Evolutionary conservation across 257 asterid genomes (phyloP).

Genomic region (Scutellaria baicalensis): DNA sequence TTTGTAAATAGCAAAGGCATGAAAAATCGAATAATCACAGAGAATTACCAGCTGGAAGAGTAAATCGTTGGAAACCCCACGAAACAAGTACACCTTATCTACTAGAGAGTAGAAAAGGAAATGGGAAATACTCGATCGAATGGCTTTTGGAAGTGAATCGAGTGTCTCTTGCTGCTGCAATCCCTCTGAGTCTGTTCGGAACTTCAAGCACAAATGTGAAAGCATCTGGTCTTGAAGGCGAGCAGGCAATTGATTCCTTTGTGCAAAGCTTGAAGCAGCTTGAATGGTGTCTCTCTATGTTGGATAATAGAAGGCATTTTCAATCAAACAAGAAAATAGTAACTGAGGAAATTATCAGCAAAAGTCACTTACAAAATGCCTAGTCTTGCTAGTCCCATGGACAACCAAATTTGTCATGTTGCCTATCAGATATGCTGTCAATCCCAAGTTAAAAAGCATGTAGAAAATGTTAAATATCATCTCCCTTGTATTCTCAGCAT

Average conservation of each 20-base stretch:
- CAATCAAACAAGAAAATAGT: neutral
- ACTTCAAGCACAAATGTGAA: conserved; percentile 58
- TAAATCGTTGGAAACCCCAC: conserved; percentile 52
- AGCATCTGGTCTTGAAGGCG: conserved; percentile 62
- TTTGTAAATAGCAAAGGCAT: neutral
- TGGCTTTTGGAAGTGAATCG: conserved; percentile 58
- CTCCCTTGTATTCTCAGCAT: conserved; percentile 76
- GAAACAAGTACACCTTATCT: conserved; percentile 55
- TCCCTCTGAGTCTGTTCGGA: conserved; percentile 53
- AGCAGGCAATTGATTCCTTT: conserved; percentile 47
- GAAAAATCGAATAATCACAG: neutral
- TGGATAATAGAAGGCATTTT: too few species aligned
- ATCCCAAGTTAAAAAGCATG: conserved; percentile 93
- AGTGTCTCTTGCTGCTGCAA: conserved; percentile 59
- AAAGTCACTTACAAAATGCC: conserved; percentile 62
- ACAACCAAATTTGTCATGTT: conserved; percentile 97
- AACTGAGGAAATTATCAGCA: neutral
- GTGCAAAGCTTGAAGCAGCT: conserved; percentile 61
- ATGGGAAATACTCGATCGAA: conserved; percentile 53
- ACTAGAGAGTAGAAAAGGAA: conserved; percentile 52
- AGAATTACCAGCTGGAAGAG: conserved; percentile 52
- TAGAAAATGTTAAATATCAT: conserved; percentile 75
- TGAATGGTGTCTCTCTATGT: conserved; percentile 55
- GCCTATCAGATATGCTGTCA: conserved; percentile 89
- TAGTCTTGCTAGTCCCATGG: conserved; percentile 83